A percentile compares a stretch with the other conserved stretches of the same genome.
Evolutionary conservation across 345 rosid species (phyloP).

Genomic region (Populus nigra): DNA sequence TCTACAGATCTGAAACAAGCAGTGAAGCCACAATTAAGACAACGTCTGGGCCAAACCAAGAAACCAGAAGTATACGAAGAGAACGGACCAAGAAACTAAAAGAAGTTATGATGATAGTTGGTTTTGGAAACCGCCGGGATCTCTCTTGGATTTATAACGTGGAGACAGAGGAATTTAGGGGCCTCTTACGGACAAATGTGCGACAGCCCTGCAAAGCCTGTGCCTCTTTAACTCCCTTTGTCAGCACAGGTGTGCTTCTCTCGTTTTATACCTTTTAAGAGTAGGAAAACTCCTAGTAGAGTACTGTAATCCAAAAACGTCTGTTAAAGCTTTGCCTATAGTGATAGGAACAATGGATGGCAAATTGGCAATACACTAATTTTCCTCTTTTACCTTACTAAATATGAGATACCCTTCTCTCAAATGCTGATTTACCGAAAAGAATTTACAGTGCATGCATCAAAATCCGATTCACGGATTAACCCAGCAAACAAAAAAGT

Average conservation of each 20-base stretch:
- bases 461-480: neutral
- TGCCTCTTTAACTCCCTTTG: constrained; percentile 17
- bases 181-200: constrained; percentile 29
- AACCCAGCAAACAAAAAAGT: neutral
- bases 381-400: neutral
- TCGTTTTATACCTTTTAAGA: constrained; percentile 16
- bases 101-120: neutral
- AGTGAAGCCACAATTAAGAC: neutral
- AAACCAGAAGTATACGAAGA: constrained; percentile 7
- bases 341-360: neutral
- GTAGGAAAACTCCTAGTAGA: constrained; percentile 9
- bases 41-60: constrained; percentile 21
- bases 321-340: constrained; percentile 18
- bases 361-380: neutral
- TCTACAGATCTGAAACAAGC: constrained; percentile 27
- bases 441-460: neutral
- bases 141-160: constrained; percentile 8
- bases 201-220: constrained; percentile 9
- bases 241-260: constrained; percentile 9
- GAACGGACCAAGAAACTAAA: neutral
- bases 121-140: neutral
- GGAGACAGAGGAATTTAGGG: neutral
- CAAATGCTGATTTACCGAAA: neutral
- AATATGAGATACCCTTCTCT: neutral
- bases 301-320: neutral